Base-by-base conservation (phyloP, 306 rosid species). In the Medicago ruthenica region DNA sequence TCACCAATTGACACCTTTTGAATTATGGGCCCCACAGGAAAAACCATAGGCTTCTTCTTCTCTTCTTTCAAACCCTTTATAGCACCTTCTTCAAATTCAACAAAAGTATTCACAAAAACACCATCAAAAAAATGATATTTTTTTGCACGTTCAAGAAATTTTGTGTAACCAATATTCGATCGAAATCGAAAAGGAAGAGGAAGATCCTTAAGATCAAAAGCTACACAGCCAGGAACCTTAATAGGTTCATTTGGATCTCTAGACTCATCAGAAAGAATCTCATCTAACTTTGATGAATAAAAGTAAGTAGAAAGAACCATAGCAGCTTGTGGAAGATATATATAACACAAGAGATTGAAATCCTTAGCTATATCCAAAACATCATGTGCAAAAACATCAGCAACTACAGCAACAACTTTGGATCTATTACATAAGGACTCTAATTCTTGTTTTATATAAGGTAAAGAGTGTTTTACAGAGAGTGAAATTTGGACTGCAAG, bases 11-110 rank as follows among this genome's bases (percentile, higher is more conserved):
- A 60, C 1, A 67, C 83, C 9, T 4, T 68, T 15, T 82, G 79
- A 53, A 40, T 68, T n/a, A 82, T 71, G 9, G 88, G 88, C 57
- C 88, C 88, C 12, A 85, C 80, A 0, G 78, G 75, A 48, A 44
- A 83, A 55, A 79, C 42, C 69, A 4, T 4, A 0, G 79, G 70
- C 59, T 73, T 79, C 12, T 44, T 44, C 10, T 66, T 10, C 4
- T 18, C 36, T 65, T 72, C 74, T 1, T 44, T 73, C 31, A 66
- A 55, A 44, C 11, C 41, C 8, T 20, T 72, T 18, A 73, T 8
- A 6, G 70, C 20, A 50, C 18, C 68, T 80, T 40, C 15, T 45
- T 80, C 83, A 20, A 73, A 20, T 66, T 66, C 79, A 42, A 14
- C 11, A 40, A 80, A 80, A 62, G 60, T 79, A 20, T 83, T 83